Evolutionary conservation across 306 rosid genomes (phyloP).

Genomic region (Medicago ruthenica): DNA sequence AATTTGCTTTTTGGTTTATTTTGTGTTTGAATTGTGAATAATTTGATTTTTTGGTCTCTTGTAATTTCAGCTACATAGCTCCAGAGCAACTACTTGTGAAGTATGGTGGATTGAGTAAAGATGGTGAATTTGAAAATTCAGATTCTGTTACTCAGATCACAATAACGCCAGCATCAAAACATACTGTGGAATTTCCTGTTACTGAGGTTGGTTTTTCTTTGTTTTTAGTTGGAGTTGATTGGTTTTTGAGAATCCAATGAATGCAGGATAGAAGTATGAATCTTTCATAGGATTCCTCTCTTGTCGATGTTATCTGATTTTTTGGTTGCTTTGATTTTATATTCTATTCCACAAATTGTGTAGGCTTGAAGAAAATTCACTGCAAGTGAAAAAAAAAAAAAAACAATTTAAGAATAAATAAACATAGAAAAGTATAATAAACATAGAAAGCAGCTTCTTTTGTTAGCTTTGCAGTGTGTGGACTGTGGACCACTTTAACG

Average conservation of each 20-base stretch:
- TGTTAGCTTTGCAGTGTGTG: background rate
- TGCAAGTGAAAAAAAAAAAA: background rate
- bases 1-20: slow-evolving; percentile 15
- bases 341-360: slow-evolving; percentile 24
- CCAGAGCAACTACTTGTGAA: slow-evolving; percentile 77
- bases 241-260: slow-evolving; percentile 45
- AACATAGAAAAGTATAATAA: background rate
- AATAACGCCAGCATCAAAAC: slow-evolving; percentile 65
- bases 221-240: slow-evolving; percentile 12
- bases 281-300: slow-evolving; percentile 56
- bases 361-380: background rate
- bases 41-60: background rate
- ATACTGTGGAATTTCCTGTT: slow-evolving; percentile 64
- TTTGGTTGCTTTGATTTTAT: slow-evolving; percentile 24
- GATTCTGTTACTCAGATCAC: slow-evolving; percentile 69
- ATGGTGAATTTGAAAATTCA: slow-evolving; percentile 61
- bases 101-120: slow-evolving; percentile 81
- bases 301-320: slow-evolving; percentile 22
- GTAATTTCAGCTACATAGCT: slow-evolving; percentile 64
- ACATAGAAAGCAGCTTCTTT: slow-evolving; percentile 10
- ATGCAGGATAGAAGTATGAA: slow-evolving; percentile 36
- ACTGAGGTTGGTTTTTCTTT: slow-evolving; percentile 61
- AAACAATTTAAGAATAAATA: slow-evolving; percentile 24
- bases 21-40: background rate
- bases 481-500: slow-evolving; percentile 40